Conservation (phyloP, 2,329 filamentous ascomycete species). For the Apiospora phragmitis region DNA sequence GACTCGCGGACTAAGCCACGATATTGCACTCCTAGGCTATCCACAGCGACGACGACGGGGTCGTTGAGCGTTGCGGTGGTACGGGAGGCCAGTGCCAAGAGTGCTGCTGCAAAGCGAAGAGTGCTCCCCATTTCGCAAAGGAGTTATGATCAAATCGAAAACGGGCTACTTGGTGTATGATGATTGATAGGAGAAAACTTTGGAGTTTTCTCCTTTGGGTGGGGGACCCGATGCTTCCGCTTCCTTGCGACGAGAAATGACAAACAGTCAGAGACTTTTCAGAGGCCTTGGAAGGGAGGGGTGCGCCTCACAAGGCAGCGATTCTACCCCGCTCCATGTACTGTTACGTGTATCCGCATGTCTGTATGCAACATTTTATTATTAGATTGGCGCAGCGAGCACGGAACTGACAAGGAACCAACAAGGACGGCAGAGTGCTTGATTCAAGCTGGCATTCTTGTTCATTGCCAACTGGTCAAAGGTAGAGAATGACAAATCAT, state of each 20-base stretch:
- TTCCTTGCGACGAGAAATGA: background rate
- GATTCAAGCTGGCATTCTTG: no score
- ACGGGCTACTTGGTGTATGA: background rate
- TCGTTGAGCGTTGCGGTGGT: background rate
- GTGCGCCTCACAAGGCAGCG: no score
- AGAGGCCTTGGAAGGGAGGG: no score
- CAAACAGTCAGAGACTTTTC: background rate
- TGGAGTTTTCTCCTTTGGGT: background rate
- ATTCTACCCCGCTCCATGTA: background rate
- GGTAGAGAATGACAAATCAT: no score
- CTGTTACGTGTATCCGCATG: no score
- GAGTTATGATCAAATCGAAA: background rate
- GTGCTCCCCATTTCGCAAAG: background rate
- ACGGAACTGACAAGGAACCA: background rate
- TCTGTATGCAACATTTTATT: background rate
- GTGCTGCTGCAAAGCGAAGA: background rate
- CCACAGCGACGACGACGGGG: background rate
- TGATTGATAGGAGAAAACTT: background rate
- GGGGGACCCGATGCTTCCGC: background rate
- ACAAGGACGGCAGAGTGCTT: no score
- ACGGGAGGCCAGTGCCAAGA: background rate
- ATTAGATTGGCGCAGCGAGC: background rate
- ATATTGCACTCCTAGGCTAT: background rate
- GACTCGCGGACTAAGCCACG: background rate
- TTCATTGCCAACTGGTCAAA: no score